Percentiles rank a stretch among this genome's conserved stretches.
phyloP scores from a whole-genome alignment of 805 yeast genomes.

The Kodamaea laetipori region DNA sequence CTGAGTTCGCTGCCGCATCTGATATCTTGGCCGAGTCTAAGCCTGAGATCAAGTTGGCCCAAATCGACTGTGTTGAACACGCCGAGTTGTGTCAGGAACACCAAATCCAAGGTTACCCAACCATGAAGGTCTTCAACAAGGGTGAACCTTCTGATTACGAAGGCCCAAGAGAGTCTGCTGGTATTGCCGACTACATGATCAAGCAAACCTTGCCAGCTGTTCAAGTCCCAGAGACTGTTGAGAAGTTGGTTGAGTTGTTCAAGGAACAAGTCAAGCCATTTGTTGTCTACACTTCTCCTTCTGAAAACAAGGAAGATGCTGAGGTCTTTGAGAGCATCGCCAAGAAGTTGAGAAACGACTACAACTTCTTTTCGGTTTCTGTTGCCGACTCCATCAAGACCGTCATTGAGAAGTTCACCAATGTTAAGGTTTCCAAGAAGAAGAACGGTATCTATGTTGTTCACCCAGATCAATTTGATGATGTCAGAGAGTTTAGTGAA shows the following conservation, averaged over 20 bases:
- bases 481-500: conserved; percentile 50
- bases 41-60: conserved; percentile 72
- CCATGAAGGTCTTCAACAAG: conserved; percentile 73
- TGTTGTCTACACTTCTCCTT: conserved; percentile 53
- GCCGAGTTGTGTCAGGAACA: conserved; percentile 66
- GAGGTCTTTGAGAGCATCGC: conserved; percentile 60
- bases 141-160: conserved; percentile 60
- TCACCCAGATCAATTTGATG: conserved; percentile 46
- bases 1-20: conserved; percentile 76
- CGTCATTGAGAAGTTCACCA: conserved; percentile 31
- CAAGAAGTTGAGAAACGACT: conserved; percentile 59
- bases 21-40: conserved; percentile 51
- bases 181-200: conserved; percentile 76
- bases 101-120: conserved; percentile 81
- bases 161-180: conserved; percentile 82
- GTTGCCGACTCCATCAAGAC: conserved; percentile 44
- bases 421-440: conserved; percentile 19
- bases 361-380: conserved; percentile 54
- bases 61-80: conserved; percentile 82
- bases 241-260: conserved; percentile 53
- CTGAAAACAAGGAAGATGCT: conserved; percentile 28
- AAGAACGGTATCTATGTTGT: conserved; percentile 44
- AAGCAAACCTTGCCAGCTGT: conserved; percentile 79
- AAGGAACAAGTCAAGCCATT: conserved; percentile 52
- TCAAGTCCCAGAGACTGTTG: conserved; percentile 43